Evolutionary conservation across 2,329 filamentous ascomycete species (phyloP), one percentile per base, ranked within the genome.

Genomic region (Fonsecaea multimorphosa): DNA sequence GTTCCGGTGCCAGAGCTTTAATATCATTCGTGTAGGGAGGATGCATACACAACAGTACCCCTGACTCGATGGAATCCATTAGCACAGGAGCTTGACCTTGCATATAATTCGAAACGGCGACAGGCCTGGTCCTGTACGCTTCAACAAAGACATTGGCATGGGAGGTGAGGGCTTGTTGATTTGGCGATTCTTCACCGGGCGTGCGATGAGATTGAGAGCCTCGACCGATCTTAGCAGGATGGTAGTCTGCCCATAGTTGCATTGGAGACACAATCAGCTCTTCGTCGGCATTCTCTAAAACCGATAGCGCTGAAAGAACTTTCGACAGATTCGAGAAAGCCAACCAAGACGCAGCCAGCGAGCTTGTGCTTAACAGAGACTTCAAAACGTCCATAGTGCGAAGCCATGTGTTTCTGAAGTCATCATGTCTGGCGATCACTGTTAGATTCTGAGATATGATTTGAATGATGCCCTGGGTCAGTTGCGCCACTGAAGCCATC

Each of bases 21-120:
- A 72, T 64, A 52, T 73, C 72, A n/a, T 61, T 69, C 24, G 71
- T 72, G 51, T 72, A 73, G 11, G 65, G 68, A 49, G 68, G 69
- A 57, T 73, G 72, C 9, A 58, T 57, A 53, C 66, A 65, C 24
- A 51, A 44, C 27, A 72, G 60, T 2, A 71, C 52, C 12, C 66
- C 55, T 2, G 56, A 44, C 44, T 65, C 55, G 31, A 68, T 66
- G 4, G 71, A 54, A 19, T 63, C 60, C 52, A 64, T 65, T 16
- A 70, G 24, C 12, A 63, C n/a, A 16, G 59, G 29, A 4, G 57
- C 31, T 24, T 60, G 65, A 7, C 38, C 57, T 7, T 44, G 60
- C 9, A 63, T 34, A 55, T 60, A 68, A 4, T 62, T 58, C 24
- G 58, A 57, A 9, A 71, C 62, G 5, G 63, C 57, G 4, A 27